Evolutionary conservation across 179 eudicot species (phyloP).

Genomic region (Carnegiea gigantea): DNA sequence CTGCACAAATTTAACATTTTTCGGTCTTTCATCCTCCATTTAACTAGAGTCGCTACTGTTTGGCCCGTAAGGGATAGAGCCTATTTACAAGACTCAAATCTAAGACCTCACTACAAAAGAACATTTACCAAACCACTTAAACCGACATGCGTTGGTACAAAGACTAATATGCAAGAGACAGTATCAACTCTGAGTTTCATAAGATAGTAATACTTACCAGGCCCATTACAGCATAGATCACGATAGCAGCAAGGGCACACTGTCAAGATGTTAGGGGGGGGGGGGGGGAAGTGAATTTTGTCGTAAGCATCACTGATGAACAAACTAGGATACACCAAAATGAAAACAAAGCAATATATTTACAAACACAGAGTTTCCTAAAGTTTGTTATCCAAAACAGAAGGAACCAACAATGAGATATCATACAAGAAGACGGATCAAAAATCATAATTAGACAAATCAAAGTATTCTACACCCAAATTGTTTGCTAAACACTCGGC

Average conservation of each 20-base stretch:
- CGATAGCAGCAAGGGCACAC: constrained; percentile 95
- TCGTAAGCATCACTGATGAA: constrained; percentile 22
- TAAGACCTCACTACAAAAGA: no score
- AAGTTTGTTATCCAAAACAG: neutral
- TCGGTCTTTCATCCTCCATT: no score
- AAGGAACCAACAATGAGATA: neutral
- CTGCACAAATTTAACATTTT: no score
- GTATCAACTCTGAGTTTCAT: constrained; percentile 7
- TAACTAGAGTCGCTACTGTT: no score
- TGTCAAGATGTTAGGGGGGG: constrained; percentile 35
- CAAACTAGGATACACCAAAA: constrained; percentile 10
- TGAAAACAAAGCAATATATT: neutral
- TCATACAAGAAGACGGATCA: neutral
- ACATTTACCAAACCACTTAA: no score
- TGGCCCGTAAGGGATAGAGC: no score
- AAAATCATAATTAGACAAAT: constrained; percentile 7
- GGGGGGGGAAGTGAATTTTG: neutral
- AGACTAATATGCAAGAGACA: neutral
- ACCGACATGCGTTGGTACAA: no score
- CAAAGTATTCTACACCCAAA: neutral
- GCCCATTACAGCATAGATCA: constrained; percentile 90
- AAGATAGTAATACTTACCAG: constrained; percentile 55
- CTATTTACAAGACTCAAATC: no score
- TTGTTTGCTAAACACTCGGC: neutral
- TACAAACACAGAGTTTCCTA: neutral